Evolutionary conservation across 2,329 filamentous ascomycete species (phyloP).

Genomic region (Cladophialophora psammophila): DNA sequence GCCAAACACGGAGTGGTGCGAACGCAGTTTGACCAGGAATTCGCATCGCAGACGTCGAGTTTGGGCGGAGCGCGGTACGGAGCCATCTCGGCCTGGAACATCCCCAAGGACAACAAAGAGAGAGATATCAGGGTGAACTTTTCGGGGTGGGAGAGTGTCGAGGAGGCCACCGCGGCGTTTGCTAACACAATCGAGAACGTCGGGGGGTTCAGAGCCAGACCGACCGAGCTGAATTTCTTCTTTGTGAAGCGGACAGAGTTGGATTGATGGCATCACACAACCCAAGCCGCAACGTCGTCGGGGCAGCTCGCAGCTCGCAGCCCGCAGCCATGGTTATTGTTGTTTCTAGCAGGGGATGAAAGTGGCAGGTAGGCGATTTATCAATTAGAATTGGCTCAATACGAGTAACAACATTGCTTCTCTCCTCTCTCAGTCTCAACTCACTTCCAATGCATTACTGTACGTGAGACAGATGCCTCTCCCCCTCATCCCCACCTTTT

Average conservation of each 20-base stretch:
- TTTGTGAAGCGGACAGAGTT: constrained; percentile 23
- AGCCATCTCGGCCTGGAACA: constrained; percentile 33
- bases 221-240: constrained; percentile 31
- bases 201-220: constrained; percentile 16
- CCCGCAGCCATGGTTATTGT: neutral
- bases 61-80: constrained; percentile 29
- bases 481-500: neutral
- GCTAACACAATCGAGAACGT: constrained; percentile 27
- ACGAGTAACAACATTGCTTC: neutral
- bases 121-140: constrained; percentile 31
- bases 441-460: no score
- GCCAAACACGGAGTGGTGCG: constrained; percentile 17
- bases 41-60: constrained; percentile 20
- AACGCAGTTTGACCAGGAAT: constrained; percentile 28
- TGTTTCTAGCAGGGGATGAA: neutral
- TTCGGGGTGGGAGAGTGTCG: constrained; percentile 28
- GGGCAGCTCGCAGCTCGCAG: neutral
- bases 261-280: constrained; percentile 21
- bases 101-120: constrained; percentile 31
- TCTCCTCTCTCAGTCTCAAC: neutral
- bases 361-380: no score
- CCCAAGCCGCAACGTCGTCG: neutral
- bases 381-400: neutral
- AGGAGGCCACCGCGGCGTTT: constrained; percentile 28
- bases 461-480: neutral